Conservation (phyloP, 352 stramenopile genomes). For the Phytophthora capsici region DNA sequence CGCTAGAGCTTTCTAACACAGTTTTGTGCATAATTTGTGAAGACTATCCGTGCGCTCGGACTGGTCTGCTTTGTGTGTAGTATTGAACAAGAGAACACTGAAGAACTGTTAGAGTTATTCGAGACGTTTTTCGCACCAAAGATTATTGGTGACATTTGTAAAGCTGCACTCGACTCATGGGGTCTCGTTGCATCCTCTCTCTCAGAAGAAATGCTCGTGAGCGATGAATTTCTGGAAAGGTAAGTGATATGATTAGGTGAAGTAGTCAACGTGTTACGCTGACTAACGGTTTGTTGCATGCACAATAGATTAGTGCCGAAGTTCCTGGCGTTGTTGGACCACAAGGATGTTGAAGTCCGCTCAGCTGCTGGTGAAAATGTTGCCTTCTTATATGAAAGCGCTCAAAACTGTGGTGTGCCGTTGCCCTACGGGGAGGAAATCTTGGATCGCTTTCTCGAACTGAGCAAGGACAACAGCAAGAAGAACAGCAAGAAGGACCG, state of each 20-base stretch:
- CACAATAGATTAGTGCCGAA: slow-evolving; percentile 62
- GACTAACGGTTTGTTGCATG: background rate
- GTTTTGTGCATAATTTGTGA: background rate
- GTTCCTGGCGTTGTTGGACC: slow-evolving; percentile 75
- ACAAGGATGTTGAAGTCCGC: slow-evolving; percentile 83
- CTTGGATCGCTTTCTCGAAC: slow-evolving; percentile 67
- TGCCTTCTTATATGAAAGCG: slow-evolving; percentile 79
- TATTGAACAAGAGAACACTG: slow-evolving; percentile 77
- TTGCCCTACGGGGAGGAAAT: slow-evolving; percentile 73
- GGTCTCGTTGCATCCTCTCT: slow-evolving; percentile 73
- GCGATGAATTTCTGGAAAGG: slow-evolving; percentile 66
- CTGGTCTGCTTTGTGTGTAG: slow-evolving; percentile 82
- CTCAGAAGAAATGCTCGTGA: slow-evolving; percentile 55
- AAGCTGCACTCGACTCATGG: slow-evolving; percentile 75
- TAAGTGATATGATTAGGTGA: slow-evolving; percentile 17
- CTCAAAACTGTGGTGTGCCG: slow-evolving; percentile 50
- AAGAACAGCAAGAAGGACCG: slow-evolving; percentile 92
- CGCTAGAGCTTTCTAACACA: background rate
- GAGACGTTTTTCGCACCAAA: slow-evolving; percentile 79
- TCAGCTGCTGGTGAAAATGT: slow-evolving; percentile 87
- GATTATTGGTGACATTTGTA: slow-evolving; percentile 67
- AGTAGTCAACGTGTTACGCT: background rate
- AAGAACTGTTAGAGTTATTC: slow-evolving; percentile 66
- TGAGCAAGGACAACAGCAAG: slow-evolving; percentile 92
- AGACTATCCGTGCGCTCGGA: slow-evolving; percentile 77